Percentiles rank a stretch among this genome's conserved stretches.
These are phyloP conservation scores for Pouteria glomerata DNA, from an alignment of 148 eudicot species.

Conservation along the genomic window DNA sequence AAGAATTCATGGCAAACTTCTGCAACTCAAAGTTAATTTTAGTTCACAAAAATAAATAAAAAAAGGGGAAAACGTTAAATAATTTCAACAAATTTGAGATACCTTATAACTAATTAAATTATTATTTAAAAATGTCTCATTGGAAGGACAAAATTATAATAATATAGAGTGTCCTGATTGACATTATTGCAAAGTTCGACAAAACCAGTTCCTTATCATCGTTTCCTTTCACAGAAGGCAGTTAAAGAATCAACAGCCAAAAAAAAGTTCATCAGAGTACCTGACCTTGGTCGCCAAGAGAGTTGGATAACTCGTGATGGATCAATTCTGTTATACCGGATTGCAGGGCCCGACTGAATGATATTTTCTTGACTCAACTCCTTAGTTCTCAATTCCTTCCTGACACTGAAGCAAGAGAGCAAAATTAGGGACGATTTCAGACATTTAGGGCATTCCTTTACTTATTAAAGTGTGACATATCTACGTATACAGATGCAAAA, in stretches of 20 bases:
- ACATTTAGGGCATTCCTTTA: background rate
- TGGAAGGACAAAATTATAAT: too few relatives aligned
- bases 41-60: background rate
- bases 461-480: background rate
- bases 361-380: constrained; percentile 20
- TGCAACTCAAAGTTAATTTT: background rate
- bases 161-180: too few relatives aligned
- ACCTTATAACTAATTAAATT: too few relatives aligned
- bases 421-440: constrained; percentile 8
- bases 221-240: background rate
- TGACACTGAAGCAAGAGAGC: constrained; percentile 32
- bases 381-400: constrained; percentile 61
- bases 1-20: background rate
- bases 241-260: background rate
- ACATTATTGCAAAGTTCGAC: too few relatives aligned
- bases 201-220: too few relatives aligned
- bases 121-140: too few relatives aligned
- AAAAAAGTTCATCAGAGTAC: constrained; percentile 47
- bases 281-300: constrained; percentile 97
- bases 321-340: constrained; percentile 38
- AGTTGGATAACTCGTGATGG: constrained; percentile 67
- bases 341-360: constrained; percentile 24
- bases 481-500: background rate
- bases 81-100: too few relatives aligned
- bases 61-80: background rate